phyloP scores from a whole-genome alignment of 2,329 filamentous ascomycete species.

The Aspergillus pseudotamarii region DNA sequence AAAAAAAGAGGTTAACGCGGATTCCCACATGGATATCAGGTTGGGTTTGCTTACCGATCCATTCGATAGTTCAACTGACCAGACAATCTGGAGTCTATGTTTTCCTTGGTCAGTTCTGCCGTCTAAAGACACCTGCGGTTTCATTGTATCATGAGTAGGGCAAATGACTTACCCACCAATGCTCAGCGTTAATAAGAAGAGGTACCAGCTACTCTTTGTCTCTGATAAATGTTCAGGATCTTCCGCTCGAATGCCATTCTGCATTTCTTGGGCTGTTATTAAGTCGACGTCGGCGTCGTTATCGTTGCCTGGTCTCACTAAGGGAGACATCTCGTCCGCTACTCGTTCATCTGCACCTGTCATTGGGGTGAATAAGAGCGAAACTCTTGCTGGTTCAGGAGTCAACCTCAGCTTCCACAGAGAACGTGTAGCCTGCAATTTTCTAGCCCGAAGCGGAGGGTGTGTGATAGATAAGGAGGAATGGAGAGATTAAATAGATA shows the following conservation, averaged over 20 bases:
- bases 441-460: background rate
- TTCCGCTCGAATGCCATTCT: constrained; percentile 34
- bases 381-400: background rate
- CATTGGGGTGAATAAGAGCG: constrained; percentile 11
- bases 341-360: constrained; percentile 20
- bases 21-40: background rate
- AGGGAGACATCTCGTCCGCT: constrained; percentile 32
- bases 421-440: background rate
- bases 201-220: constrained; percentile 77
- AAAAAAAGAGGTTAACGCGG: background rate
- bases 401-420: background rate
- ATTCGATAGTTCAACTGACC: constrained; percentile 93
- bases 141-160: background rate
- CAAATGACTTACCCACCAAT: constrained; percentile 67
- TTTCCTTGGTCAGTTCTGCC: constrained; percentile 13
- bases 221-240: constrained; percentile 57
- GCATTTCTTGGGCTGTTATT: constrained; percentile 18
- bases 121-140: background rate
- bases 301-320: constrained; percentile 30
- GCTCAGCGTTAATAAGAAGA: constrained; percentile 81
- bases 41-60: constrained; percentile 64
- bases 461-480: background rate
- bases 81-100: constrained; percentile 79
- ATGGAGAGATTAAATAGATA: background rate
- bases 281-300: constrained; percentile 24